Percentiles rank a stretch among this genome's conserved stretches.
Evolutionary conservation across 495 filamentous ascomycete genomes (phyloP).

Genomic region (Gamarada debralockiae): DNA sequence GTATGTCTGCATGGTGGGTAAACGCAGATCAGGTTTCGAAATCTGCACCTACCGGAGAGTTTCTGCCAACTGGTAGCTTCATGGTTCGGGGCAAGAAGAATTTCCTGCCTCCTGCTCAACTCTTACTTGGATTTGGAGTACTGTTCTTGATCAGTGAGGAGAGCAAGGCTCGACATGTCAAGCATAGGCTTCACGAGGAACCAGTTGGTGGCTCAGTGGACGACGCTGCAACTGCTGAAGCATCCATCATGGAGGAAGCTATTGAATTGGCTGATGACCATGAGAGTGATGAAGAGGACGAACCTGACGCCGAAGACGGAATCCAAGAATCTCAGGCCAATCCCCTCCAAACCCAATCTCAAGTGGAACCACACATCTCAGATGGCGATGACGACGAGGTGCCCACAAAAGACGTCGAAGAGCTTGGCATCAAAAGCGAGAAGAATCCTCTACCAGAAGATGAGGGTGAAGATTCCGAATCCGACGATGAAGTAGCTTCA

Average conservation of each 20-base stretch:
- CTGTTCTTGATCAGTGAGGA: conserved; percentile 88
- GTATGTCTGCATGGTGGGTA: conserved; percentile 95
- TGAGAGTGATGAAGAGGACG: conserved; percentile 12
- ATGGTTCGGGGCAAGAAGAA: conserved; percentile 82
- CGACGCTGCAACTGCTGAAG: conserved; percentile 15
- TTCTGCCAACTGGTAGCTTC: conserved; percentile 71
- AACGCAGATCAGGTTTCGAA: conserved; percentile 84
- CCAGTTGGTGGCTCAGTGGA: background rate
- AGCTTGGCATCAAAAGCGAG: conserved; percentile 30
- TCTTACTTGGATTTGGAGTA: conserved; percentile 82
- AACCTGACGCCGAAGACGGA: conserved; percentile 27
- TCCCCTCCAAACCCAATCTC: conserved; percentile 37
- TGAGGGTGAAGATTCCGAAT: conserved; percentile 20
- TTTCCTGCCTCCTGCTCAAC: conserved; percentile 80
- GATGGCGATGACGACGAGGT: conserved; percentile 28
- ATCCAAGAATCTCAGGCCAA: conserved; percentile 34
- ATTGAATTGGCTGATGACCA: conserved; percentile 32
- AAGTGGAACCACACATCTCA: conserved; percentile 18
- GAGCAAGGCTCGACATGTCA: conserved; percentile 75
- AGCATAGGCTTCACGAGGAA: conserved; percentile 51
- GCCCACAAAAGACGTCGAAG: conserved; percentile 27
- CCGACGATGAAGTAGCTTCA: conserved; percentile 13
- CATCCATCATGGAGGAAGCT: conserved; percentile 30
- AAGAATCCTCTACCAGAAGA: conserved; percentile 8
- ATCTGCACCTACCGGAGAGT: conserved; percentile 72